phyloP scores from a whole-genome alignment of 2,329 filamentous ascomycete species.

The Sporothrix pseudoabietina region DNA sequence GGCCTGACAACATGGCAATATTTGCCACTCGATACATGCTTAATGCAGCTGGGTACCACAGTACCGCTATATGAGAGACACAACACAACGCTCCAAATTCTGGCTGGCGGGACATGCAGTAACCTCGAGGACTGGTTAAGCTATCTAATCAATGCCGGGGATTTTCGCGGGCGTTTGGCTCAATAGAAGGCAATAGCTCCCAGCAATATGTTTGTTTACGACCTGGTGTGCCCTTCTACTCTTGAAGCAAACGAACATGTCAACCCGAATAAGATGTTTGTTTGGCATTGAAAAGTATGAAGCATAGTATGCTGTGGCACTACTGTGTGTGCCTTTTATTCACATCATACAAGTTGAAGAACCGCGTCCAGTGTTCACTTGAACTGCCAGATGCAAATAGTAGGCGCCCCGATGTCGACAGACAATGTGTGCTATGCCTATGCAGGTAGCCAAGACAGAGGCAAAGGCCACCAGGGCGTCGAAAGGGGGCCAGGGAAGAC shows the following conservation, averaged over 20 bases:
- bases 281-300: background rate
- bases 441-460: background rate
- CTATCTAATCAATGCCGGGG: conserved; percentile 2
- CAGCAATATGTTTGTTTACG: background rate
- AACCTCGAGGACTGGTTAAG: background rate
- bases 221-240: background rate
- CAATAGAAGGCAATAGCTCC: background rate
- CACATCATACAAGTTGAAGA: background rate
- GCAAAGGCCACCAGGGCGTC: background rate
- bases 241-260: background rate
- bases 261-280: background rate
- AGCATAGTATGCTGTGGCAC: background rate
- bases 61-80: too few relatives aligned
- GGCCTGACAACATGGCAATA: background rate
- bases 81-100: background rate
- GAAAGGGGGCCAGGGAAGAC: background rate
- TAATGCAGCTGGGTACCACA: conserved; percentile 8
- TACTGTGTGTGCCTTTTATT: background rate
- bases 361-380: background rate
- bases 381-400: background rate
- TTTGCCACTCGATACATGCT: background rate
- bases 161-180: background rate
- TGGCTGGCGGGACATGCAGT: background rate
- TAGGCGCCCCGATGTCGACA: background rate
- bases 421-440: background rate